Conservation (phyloP, 73 alveolate species). For the Paramecium octaurelia region DNA sequence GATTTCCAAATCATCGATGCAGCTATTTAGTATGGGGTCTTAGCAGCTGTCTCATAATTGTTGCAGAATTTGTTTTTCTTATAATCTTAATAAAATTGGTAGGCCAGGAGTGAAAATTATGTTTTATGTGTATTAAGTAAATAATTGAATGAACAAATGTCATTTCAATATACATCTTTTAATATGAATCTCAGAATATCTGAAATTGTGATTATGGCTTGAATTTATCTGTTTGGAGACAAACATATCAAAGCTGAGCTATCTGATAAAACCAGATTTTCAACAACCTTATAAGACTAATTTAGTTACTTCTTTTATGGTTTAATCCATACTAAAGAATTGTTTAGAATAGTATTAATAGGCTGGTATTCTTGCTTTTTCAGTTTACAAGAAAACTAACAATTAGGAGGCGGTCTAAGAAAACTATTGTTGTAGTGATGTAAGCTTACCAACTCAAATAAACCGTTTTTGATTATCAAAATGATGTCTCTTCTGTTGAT, state of each 20-base stretch:
- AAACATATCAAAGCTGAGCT: background rate
- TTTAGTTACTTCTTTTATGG: constrained; percentile 5
- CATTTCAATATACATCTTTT: background rate
- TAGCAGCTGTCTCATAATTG: background rate
- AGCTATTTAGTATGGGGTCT: background rate
- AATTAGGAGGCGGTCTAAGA: background rate
- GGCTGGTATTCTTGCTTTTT: background rate
- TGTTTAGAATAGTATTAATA: background rate
- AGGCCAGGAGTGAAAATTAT: background rate
- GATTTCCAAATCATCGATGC: background rate
- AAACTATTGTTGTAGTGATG: background rate
- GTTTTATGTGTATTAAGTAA: background rate
- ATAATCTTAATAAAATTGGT: background rate
- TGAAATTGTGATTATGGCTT: background rate
- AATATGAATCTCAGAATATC: background rate
- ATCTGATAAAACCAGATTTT: background rate
- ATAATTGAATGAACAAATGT: background rate
- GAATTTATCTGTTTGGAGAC: background rate
- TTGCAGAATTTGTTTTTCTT: background rate
- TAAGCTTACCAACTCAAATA: constrained; percentile 13
- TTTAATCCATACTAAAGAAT: background rate
- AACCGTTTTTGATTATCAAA: background rate
- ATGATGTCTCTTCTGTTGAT: background rate
- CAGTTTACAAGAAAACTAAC: background rate
- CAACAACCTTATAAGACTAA: background rate